Evolutionary conservation across 2,329 filamentous ascomycete genomes (phyloP).

Genomic region (Cytospora piceae): DNA sequence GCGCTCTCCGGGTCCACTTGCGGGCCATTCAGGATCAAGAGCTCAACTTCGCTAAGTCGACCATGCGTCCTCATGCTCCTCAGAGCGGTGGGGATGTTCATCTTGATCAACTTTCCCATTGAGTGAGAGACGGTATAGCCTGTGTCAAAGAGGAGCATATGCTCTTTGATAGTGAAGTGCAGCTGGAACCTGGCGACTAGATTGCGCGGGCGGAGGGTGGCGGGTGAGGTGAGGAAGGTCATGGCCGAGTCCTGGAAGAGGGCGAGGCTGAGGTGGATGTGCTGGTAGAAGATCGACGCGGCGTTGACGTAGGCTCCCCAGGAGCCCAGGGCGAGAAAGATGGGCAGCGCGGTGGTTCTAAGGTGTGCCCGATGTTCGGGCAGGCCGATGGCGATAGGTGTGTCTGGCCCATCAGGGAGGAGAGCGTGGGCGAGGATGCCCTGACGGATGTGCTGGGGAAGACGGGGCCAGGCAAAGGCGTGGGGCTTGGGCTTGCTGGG

Average conservation of each 20-base stretch:
- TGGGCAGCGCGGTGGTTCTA: conserved; percentile 7
- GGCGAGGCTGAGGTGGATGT: conserved; percentile 7
- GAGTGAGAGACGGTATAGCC: conserved; percentile 1
- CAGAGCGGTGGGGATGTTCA: conserved; percentile 23
- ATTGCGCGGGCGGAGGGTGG: conserved; percentile 5
- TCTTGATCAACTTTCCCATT: conserved; percentile 15
- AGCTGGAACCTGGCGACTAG: conserved; percentile 11
- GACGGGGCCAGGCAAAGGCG: conserved; percentile 7
- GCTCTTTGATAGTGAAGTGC: conserved; percentile 15
- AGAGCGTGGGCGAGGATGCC: conserved; percentile 11
- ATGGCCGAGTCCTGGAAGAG: conserved; percentile 8
- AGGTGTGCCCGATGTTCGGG: conserved; percentile 9
- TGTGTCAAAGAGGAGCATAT: conserved; percentile 22
- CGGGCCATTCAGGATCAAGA: background rate
- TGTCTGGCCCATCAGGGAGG: conserved; percentile 1
- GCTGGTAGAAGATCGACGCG: conserved; percentile 16
- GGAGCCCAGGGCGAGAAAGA: conserved; percentile 20
- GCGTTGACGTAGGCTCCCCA: conserved; percentile 16
- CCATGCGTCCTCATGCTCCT: conserved; percentile 21
- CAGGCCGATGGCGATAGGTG: conserved; percentile 7
- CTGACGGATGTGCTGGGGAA: conserved; percentile 16
- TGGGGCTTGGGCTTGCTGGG: background rate
- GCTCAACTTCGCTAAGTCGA: background rate
- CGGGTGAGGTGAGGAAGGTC: conserved; percentile 20
- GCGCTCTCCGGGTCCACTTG: background rate